These are phyloP conservation scores for Populus davidiana DNA, from an alignment of 345 rosid species.

Conservation along the genomic window DNA sequence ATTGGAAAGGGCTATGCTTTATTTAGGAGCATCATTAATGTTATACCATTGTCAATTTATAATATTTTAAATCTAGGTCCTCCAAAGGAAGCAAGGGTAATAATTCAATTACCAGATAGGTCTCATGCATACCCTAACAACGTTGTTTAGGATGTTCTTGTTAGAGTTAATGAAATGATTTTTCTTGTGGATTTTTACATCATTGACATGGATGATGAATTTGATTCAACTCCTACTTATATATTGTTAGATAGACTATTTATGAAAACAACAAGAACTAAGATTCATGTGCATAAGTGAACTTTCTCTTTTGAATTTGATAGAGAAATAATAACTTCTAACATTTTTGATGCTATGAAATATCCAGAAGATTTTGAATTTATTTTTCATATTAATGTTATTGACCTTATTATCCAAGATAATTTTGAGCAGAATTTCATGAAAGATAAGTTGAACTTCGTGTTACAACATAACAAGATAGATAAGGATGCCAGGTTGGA, in stretches of 20 bases:
- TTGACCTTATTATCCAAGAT: no score
- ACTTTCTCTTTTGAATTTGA: not conserved
- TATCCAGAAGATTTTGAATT: no score
- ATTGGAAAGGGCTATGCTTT: not conserved
- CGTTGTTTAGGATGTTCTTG: not conserved
- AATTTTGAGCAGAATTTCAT: no score
- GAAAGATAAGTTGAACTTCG: no score
- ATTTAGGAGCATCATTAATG: not conserved
- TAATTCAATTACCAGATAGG: not conserved
- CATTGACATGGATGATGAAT: not conserved
- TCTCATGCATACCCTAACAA: not conserved
- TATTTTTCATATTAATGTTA: no score
- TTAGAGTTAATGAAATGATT: not conserved
- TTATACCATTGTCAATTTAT: not conserved
- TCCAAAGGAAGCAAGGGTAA: not conserved
- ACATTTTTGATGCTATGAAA: no score
- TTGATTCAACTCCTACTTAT: not conserved
- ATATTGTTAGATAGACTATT: not conserved
- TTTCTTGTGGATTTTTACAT: not conserved
- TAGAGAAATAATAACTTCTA: no score
- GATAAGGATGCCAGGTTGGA: no score
- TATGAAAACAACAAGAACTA: not conserved
- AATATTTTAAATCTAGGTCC: not conserved
- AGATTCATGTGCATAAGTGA: not conserved
- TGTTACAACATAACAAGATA: no score